Conservation (phyloP, 345 rosid genomes). For the Ailanthus altissimus region DNA sequence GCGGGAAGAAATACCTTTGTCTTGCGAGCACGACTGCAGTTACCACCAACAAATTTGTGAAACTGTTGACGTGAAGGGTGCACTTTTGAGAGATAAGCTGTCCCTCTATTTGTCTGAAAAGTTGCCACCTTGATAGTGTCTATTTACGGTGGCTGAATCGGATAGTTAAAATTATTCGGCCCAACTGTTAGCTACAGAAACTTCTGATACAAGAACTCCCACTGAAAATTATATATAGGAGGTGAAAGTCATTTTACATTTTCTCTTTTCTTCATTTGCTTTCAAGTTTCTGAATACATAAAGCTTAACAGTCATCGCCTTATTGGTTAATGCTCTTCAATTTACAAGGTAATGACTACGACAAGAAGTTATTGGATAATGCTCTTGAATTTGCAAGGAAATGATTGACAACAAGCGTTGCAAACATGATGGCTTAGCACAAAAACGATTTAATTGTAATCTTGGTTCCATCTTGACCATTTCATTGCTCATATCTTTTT, state of each 20-base stretch:
- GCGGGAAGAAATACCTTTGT: slow-evolving; percentile 27
- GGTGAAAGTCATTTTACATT: background rate
- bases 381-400: background rate
- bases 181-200: slow-evolving; percentile 11
- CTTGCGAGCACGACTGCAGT: slow-evolving; percentile 44
- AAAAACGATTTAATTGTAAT: background rate
- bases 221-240: background rate
- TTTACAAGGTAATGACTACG: background rate
- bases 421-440: background rate
- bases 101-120: slow-evolving; percentile 40
- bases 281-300: background rate
- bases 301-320: background rate
- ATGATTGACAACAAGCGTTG: background rate
- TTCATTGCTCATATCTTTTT: background rate
- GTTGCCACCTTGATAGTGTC: slow-evolving; percentile 26
- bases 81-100: slow-evolving; percentile 46
- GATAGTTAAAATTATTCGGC: background rate
- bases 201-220: slow-evolving; percentile 10
- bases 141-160: slow-evolving; percentile 11
- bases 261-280: background rate
- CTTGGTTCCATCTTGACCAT: background rate
- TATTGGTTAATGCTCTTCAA: background rate
- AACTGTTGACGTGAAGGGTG: slow-evolving; percentile 41
- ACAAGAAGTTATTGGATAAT: background rate
- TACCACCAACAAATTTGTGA: slow-evolving; percentile 47